Evolutionary conservation across 2,329 filamentous ascomycete species (phyloP).

Genomic region (Zasmidium citrigriseum): DNA sequence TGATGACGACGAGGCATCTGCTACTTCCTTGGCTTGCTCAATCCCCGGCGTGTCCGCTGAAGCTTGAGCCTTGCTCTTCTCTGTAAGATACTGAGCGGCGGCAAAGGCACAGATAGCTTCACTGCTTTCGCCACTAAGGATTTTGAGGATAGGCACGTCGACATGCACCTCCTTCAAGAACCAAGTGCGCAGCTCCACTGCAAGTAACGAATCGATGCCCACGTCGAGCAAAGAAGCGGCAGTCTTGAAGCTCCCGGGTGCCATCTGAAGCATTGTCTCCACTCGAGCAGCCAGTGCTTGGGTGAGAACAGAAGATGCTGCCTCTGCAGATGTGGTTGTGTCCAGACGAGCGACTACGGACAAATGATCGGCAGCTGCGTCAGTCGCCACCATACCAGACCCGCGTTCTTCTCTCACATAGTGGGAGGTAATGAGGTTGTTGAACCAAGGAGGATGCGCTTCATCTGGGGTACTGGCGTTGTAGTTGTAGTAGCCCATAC

Average conservation of each 20-base stretch:
- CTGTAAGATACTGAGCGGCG: constrained; percentile 16
- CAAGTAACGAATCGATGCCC: constrained; percentile 42
- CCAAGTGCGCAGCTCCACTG: constrained; percentile 49
- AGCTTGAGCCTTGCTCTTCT: constrained; percentile 14
- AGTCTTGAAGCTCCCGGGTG: constrained; percentile 10
- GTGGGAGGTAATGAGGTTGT: constrained; percentile 18
- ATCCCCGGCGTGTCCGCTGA: background rate
- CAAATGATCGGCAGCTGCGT: constrained; percentile 7
- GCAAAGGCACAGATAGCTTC: constrained; percentile 16
- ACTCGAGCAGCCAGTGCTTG: constrained; percentile 15
- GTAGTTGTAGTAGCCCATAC: constrained; percentile 20
- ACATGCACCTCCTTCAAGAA: constrained; percentile 48
- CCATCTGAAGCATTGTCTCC: constrained; percentile 22
- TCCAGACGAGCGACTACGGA: constrained; percentile 12
- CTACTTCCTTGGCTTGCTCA: background rate
- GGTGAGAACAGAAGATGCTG: constrained; percentile 13
- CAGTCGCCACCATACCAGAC: constrained; percentile 1
- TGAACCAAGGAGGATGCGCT: constrained; percentile 20
- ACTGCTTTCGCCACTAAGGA: constrained; percentile 29
- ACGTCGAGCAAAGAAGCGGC: constrained; percentile 31
- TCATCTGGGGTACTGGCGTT: constrained; percentile 11
- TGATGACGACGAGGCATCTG: constrained; percentile 1
- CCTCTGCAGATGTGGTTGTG: constrained; percentile 14
- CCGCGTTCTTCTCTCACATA: constrained; percentile 17
- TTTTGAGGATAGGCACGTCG: constrained; percentile 51